Base-by-base conservation (phyloP, 140 eudicot species). In the Erigeron philadelphicus region DNA sequence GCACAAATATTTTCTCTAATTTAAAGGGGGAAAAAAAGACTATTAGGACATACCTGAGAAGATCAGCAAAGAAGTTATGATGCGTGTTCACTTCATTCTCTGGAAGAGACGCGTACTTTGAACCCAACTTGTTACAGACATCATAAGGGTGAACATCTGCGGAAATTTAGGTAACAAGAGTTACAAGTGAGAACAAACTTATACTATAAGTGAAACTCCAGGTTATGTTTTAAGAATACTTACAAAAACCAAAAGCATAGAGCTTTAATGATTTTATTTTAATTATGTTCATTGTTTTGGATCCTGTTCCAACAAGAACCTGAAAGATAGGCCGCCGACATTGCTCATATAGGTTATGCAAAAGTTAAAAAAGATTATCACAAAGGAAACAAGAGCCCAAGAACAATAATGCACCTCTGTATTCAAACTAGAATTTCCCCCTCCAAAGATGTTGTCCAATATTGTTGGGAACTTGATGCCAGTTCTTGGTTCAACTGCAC, bases 221-320 rank as follows among this genome's bases (percentile, higher is more conserved):
- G 56, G 41, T 65, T 57, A 56, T 70, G 41, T 64, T 74, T 49
- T 10, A 2, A 15, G 72, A 70, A 25, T 71, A 85, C 98, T 93
- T 81, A 93, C 98, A 93, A 64, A 93, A 87, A 54, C 93, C 98
- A 80, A 84, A 93, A 38, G 98, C 98, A 70, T 93, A 93, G 75
- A 93, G 79, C 83, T 85, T 89, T 55, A 86, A 73, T 68, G 98
- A 81, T 76, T 93, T 93, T 40, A 93, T 79, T 82, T 81, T 84
- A 58, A 93, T 73, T 57, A 93, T 80, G 67, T 78, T 89, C 93
- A 89, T 86, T 7, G 79, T 84, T 78, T 84, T 87, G 5, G 96
- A 86, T 71, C 98, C 98, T 76, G 98, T 93, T 76, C 94, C 98
- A 81, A 93, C 98, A 72, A 93, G 98, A 61, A 93, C 88, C 98